phyloP scores from a whole-genome alignment of 108 stramenopile species.

The Cyclotella distinguenda region DNA sequence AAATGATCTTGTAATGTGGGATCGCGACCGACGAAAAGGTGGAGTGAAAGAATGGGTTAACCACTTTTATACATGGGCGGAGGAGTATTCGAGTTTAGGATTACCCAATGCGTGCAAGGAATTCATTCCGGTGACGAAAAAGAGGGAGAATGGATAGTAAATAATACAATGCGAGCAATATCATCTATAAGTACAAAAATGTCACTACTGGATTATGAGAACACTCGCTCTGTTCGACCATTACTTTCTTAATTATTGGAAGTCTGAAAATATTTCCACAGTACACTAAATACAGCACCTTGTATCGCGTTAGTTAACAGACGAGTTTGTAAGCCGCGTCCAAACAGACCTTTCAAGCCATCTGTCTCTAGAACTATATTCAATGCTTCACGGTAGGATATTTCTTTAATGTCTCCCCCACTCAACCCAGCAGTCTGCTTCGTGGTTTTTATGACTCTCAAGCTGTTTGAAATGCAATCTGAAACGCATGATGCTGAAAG shows the following conservation, averaged over 20 bases:
- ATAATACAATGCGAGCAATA: too few relatives aligned
- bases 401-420: slow-evolving; percentile 39
- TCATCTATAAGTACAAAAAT: too few relatives aligned
- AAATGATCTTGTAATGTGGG: slow-evolving; percentile 15
- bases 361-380: slow-evolving; percentile 69
- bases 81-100: slow-evolving; percentile 20
- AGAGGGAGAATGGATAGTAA: too few relatives aligned
- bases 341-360: slow-evolving; percentile 70
- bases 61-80: slow-evolving; percentile 1
- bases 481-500: slow-evolving; percentile 71
- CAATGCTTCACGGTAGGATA: slow-evolving; percentile 69
- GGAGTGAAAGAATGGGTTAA: slow-evolving; percentile 9
- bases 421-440: slow-evolving; percentile 78
- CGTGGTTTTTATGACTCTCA: slow-evolving; percentile 85
- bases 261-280: slow-evolving; percentile 80
- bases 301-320: slow-evolving; percentile 84
- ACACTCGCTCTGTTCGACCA: too few relatives aligned
- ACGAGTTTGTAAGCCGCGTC: slow-evolving; percentile 78
- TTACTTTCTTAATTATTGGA: background rate
- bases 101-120: slow-evolving; percentile 13
- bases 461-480: slow-evolving; percentile 71
- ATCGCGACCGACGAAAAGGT: slow-evolving; percentile 13
- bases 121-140: slow-evolving; percentile 1
- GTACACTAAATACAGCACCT: slow-evolving; percentile 79
- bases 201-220: too few relatives aligned